These are phyloP conservation scores for Mucor indicus DNA, from an alignment of 371 early-diverging fungal species.

Conservation along the genomic window DNA sequence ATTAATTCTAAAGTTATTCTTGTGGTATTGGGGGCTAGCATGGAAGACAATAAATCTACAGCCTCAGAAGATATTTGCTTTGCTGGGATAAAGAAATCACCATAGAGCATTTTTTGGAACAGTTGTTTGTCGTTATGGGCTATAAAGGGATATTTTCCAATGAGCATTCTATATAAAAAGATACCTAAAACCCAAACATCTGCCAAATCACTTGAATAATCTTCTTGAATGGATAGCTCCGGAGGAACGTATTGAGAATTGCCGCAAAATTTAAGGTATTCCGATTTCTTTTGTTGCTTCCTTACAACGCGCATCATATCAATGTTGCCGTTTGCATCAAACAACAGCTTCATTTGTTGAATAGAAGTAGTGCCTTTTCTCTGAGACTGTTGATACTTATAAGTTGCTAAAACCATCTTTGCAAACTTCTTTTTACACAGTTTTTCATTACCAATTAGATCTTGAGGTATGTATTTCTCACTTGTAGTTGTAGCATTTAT, in stretches of 20 bases:
- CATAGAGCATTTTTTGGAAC: slow-evolving; percentile 37
- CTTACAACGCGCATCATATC: slow-evolving; percentile 22
- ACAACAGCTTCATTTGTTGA: slow-evolving; percentile 26
- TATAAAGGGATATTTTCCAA: slow-evolving; percentile 36
- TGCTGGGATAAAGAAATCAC: slow-evolving; percentile 34
- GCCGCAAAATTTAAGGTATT: slow-evolving; percentile 31
- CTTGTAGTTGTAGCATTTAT: slow-evolving; percentile 8
- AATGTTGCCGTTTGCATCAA: slow-evolving; percentile 30
- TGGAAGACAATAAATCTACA: too few relatives aligned
- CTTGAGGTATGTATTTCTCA: slow-evolving; percentile 19
- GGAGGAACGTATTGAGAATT: slow-evolving; percentile 40
- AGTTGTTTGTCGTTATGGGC: slow-evolving; percentile 33
- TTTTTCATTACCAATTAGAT: slow-evolving; percentile 28
- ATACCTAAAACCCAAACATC: slow-evolving; percentile 45
- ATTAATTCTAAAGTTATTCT: slow-evolving; percentile 43
- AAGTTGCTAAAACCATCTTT: slow-evolving; percentile 32
- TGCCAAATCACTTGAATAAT: slow-evolving; percentile 26
- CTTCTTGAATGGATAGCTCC: slow-evolving; percentile 18
- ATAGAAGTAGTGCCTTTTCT: slow-evolving; percentile 9
- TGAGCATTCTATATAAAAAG: slow-evolving; percentile 35
- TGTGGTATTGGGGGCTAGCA: slow-evolving; percentile 35
- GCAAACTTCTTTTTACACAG: slow-evolving; percentile 32
- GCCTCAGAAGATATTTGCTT: slow-evolving; percentile 31
- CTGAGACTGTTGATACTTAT: slow-evolving; percentile 22
- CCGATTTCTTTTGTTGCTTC: slow-evolving; percentile 19